Base-by-base conservation (phyloP, 257 asterid species). In the Ilex asprella region DNA sequence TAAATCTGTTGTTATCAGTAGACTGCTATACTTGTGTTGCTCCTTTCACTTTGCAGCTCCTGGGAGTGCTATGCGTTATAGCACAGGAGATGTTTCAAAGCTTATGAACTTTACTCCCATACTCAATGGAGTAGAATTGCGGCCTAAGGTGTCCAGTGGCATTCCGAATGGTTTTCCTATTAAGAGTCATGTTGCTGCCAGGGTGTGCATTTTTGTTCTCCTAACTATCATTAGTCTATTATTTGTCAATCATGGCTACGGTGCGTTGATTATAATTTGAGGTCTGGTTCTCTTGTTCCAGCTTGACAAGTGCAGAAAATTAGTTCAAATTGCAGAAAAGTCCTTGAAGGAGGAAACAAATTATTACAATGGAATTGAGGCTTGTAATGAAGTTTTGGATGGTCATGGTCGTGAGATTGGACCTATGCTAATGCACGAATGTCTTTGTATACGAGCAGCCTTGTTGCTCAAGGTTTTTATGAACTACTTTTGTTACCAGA, bases 301-400 rank as follows among this genome's bases (percentile, higher is more conserved):
- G 97, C 85, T 81, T 69, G 87, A 74, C 60, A 89, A 76, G 81
- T 85, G 95, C 89, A 87, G 84, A 83, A 80, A 80, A 71, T 67
- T 93, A 44, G 72, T 93, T 72, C 91, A 86, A 81, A 62, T 70
- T 67, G 97, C 96, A 21, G 85, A 82, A 63, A 87, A 82, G 56
- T 78, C 89, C 1, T 69, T 86, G 64, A 75, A 81, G 68, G 92
- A 83, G 65, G 95, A 73, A 70, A 69, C 79, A 30, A 79, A 75
- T 58, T 78, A 58, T 81, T 81, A 85, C 65, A 61, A 86, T 65
- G 99, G 91, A 73, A 87, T 93, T 70, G 96, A 87, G 70, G 94
- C 92, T 72, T 93, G 97, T 74, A 81, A 87, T 74, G 97, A 93
- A 74, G 92, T 89, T 78, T 67, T 93, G 82, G 89, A 86, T 66